A percentile compares a stretch with the other conserved stretches of the same genome.
Conservation (phyloP, 2,329 filamentous ascomycete genomes). For the Hypoxylon sp. region DNA sequence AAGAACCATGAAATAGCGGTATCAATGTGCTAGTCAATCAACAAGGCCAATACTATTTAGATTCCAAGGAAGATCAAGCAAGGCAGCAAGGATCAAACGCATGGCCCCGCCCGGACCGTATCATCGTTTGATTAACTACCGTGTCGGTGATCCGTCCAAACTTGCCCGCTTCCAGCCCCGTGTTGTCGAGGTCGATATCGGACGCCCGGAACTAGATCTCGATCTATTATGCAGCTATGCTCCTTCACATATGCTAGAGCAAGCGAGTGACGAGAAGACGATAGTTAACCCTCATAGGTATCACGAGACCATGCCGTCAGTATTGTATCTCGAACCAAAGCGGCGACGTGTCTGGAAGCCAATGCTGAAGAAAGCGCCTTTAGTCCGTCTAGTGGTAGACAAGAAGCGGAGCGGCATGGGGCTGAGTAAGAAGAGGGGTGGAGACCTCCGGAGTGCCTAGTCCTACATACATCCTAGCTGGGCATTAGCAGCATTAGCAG, state of each 20-base stretch:
- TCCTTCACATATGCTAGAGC: constrained; percentile 4
- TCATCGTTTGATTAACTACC: constrained; percentile 23
- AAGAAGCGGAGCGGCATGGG: constrained; percentile 36
- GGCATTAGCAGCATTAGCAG: constrained; percentile 2
- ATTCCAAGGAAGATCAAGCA: constrained; percentile 6
- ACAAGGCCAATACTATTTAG: constrained; percentile 11
- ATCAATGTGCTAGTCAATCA: constrained; percentile 22
- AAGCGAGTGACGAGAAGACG: not conserved
- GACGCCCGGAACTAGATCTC: constrained; percentile 33
- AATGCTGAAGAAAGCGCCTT: constrained; percentile 28
- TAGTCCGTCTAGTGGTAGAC: constrained; percentile 34
- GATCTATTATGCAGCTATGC: constrained; percentile 23
- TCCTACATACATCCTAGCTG: constrained; percentile 16
- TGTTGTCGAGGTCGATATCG: constrained; percentile 29
- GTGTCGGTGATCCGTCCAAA: constrained; percentile 24
- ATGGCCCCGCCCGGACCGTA: constrained; percentile 13
- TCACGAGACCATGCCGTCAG: constrained; percentile 37
- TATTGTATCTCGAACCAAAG: constrained; percentile 32
- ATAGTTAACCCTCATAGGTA: not conserved
- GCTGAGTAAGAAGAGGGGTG: constrained; percentile 42
- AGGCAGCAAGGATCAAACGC: constrained; percentile 7
- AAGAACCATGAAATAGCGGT: constrained; percentile 18
- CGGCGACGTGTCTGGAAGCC: constrained; percentile 27
- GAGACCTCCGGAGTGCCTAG: constrained; percentile 31
- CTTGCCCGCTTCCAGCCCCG: constrained; percentile 31